These are phyloP conservation scores for Adansonia digitata DNA, from an alignment of 345 rosid genomes.

Conservation along the genomic window DNA sequence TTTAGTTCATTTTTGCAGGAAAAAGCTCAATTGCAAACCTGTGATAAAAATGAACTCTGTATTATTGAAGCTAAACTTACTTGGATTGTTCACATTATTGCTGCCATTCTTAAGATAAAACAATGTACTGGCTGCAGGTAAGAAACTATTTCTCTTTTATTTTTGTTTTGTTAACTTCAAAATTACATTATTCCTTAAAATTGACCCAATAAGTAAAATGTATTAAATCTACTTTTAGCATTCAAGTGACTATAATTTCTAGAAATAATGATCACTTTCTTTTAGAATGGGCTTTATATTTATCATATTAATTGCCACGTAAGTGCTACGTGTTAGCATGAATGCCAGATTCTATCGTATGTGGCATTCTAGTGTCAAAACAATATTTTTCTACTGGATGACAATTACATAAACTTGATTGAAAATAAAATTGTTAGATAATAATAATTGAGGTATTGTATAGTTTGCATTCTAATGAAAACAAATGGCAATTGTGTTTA, in stretches of 20 bases:
- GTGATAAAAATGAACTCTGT: constrained; percentile 65
- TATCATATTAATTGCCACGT: background rate
- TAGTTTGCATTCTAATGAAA: background rate
- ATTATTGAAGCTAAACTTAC: constrained; percentile 91
- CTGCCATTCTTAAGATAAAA: constrained; percentile 84
- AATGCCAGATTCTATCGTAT: background rate
- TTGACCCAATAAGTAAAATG: background rate
- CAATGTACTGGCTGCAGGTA: constrained; percentile 93
- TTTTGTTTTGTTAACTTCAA: constrained; percentile 1
- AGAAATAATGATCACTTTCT: background rate
- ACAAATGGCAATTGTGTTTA: background rate
- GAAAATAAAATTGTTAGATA: background rate
- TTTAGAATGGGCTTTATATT: background rate
- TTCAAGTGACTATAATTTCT: background rate
- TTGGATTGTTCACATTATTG: constrained; percentile 95
- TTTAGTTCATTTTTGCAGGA: constrained; percentile 47
- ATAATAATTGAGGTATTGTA: background rate
- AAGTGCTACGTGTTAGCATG: background rate
- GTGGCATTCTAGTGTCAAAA: background rate
- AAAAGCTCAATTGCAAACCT: constrained; percentile 56
- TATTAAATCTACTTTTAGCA: background rate
- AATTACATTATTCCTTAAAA: background rate
- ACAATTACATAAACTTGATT: background rate
- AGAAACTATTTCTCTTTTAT: constrained; percentile 1
- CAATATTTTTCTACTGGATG: background rate